Evolutionary conservation across 495 filamentous ascomycete genomes (phyloP).

Genomic region (Talaromyces borbonicus): DNA sequence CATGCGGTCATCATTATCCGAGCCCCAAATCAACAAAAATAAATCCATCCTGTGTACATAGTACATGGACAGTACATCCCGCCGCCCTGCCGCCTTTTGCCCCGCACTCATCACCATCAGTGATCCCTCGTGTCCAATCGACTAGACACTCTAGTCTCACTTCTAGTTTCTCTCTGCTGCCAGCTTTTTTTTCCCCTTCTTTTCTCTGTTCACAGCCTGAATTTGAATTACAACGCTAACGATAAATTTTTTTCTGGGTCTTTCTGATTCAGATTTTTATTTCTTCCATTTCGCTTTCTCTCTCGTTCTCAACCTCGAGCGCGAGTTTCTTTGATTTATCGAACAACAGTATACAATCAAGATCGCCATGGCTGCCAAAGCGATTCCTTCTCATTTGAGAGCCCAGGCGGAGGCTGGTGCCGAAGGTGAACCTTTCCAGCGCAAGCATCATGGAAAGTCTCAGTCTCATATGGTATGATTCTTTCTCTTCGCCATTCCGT

Average conservation of each 20-base stretch:
- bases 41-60: too few species aligned
- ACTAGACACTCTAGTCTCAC: not conserved
- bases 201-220: not conserved
- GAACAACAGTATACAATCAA: slow-evolving; percentile 16
- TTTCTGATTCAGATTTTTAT: too few species aligned
- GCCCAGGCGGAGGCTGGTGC: slow-evolving; percentile 37
- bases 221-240: not conserved
- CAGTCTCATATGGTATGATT: slow-evolving; percentile 89
- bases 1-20: slow-evolving; percentile 1
- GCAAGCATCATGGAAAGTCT: slow-evolving; percentile 87
- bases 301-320: not conserved
- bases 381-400: slow-evolving; percentile 75
- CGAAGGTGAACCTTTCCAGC: slow-evolving; percentile 45
- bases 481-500: not conserved
- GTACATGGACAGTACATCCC: slow-evolving; percentile 2
- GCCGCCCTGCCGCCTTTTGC: slow-evolving; percentile 3
- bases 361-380: slow-evolving; percentile 57
- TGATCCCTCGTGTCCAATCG: not conserved
- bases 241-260: too few species aligned
- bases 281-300: too few species aligned
- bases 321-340: too few species aligned
- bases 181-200: not conserved
- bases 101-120: slow-evolving; percentile 1
- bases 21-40: not conserved
- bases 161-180: not conserved